Base-by-base conservation (phyloP, 2,329 filamentous ascomycete species). In the Triangularia verruculosa region DNA sequence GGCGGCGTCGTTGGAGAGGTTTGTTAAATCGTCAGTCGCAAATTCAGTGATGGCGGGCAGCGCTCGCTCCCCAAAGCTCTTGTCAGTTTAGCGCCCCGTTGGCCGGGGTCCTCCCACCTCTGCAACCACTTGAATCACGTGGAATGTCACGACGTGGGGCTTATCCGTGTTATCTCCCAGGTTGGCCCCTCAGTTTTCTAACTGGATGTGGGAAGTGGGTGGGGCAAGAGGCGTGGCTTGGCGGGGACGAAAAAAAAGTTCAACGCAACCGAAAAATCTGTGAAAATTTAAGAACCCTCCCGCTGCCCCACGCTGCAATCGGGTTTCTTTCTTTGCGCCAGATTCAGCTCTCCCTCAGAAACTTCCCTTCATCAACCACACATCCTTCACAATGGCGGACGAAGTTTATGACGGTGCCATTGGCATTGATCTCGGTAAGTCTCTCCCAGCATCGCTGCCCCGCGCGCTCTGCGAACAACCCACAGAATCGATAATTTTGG, bases 341-440 rank as follows among this genome's bases (percentile, higher is more conserved):
- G 67, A 68, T 67, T 69, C 69, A 63, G 53, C 65, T 67, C 61
- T 65, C 66, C 64, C 66, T 61, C 62, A 47, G n/a, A 64, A 67
- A 58, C 59, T 59, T 64, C 61, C 62, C 59, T 57, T 65, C 51
- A 65, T 57, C 56, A 61, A 61, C 63, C 62, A 58, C 73, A 75
- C 67, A 70, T 70, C 67, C 51, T 74, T 75, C 78, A 92, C 83
- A 78, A 97, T 97, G 94, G 89, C 92, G 80, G 93, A 97, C 81
- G 94, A 97, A 89, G 89, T 96, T 76, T 99, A 98, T 82, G 95
- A 99, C 80, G 95, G 95, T 91, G 95, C 95, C 88, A 92, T 98
- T 85, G 95, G 95, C 89, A 99, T 99, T 85, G 95, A 99, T 89
- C 88, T 99, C 84, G 95, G 94, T 96, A 85, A 76, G 89, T 83